phyloP scores from a whole-genome alignment of 768 basidiomycete species.

The Exidia glandulosa region DNA sequence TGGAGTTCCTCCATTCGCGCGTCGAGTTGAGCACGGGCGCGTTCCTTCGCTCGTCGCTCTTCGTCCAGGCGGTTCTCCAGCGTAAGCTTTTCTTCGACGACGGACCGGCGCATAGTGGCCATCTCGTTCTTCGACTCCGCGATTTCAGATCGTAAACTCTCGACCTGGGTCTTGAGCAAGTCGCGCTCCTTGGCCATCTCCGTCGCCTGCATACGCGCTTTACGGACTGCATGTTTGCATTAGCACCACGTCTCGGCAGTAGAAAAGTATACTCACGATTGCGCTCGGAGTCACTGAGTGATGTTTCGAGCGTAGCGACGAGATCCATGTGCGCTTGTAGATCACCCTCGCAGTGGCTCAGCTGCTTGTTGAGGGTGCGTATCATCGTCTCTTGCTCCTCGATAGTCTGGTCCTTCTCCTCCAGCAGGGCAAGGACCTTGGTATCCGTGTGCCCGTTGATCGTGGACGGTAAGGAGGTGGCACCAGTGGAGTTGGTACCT shows the following conservation, averaged over 20 bases:
- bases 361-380: slow-evolving; percentile 85
- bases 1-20: slow-evolving; percentile 76
- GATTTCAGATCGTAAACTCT: slow-evolving; percentile 60
- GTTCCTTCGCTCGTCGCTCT: slow-evolving; percentile 81
- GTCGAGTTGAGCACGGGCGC: slow-evolving; percentile 78
- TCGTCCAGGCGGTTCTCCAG: slow-evolving; percentile 75
- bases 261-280: slow-evolving; percentile 52
- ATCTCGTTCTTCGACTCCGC: slow-evolving; percentile 73
- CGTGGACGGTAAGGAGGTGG: slow-evolving; percentile 27
- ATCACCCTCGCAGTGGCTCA: slow-evolving; percentile 88
- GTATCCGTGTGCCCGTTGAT: slow-evolving; percentile 35
- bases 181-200: slow-evolving; percentile 84
- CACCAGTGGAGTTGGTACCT: slow-evolving; percentile 41
- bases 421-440: slow-evolving; percentile 48
- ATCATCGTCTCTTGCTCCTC: slow-evolving; percentile 87
- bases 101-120: slow-evolving; percentile 59
- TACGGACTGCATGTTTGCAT: slow-evolving; percentile 50
- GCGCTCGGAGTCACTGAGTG: slow-evolving; percentile 85
- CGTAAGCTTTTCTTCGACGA: slow-evolving; percentile 83
- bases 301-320: slow-evolving; percentile 72
- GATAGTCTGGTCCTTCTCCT: slow-evolving; percentile 63
- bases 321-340: slow-evolving; percentile 87
- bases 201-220: slow-evolving; percentile 87
- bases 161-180: slow-evolving; percentile 51
- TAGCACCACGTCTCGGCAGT: background rate